phyloP scores from a whole-genome alignment of 305 asterid genomes.

The Euphrasia arctica region DNA sequence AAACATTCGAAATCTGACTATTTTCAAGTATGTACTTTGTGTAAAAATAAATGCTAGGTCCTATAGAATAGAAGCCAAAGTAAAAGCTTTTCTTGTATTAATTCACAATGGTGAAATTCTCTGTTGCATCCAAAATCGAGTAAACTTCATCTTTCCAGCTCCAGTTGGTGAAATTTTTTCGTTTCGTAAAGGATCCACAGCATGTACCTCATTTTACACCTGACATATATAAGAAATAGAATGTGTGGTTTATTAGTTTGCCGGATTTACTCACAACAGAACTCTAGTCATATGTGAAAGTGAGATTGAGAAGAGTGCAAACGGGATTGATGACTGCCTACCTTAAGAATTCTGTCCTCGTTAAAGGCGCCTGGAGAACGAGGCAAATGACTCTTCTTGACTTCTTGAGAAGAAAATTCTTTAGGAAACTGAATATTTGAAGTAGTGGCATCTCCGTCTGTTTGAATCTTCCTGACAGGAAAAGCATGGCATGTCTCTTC shows the following conservation, averaged over 20 bases:
- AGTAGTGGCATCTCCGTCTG: conserved; percentile 31
- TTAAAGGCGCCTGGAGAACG: conserved; percentile 24
- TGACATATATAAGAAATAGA: no score
- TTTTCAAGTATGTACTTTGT: not conserved
- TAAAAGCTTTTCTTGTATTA: conserved; percentile 7
- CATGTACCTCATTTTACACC: conserved; percentile 32
- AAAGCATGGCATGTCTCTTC: conserved; percentile 94
- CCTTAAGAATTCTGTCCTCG: conserved; percentile 27
- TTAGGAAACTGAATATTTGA: conserved; percentile 33
- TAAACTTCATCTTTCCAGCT: conserved; percentile 11
- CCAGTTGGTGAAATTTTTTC: conserved; percentile 22
- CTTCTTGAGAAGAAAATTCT: conserved; percentile 36
- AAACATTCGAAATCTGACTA: no score
- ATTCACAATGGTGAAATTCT: not conserved
- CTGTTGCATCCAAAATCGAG: conserved; percentile 8
- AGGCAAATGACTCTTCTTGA: conserved; percentile 27
- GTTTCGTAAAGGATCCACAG: conserved; percentile 27
- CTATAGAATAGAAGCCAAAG: conserved; percentile 6
- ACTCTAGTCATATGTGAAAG: conserved; percentile 11
- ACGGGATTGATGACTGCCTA: conserved; percentile 37
- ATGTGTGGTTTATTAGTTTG: conserved; percentile 9
- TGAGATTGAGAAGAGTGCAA: conserved; percentile 17
- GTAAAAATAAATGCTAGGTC: not conserved
- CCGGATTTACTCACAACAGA: conserved; percentile 4
- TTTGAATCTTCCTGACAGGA: conserved; percentile 43